Percentiles rank a stretch among this genome's conserved stretches.
These are phyloP conservation scores for Secale cereale DNA, from an alignment of 176 grass and related monocot species.

Conservation along the genomic window DNA sequence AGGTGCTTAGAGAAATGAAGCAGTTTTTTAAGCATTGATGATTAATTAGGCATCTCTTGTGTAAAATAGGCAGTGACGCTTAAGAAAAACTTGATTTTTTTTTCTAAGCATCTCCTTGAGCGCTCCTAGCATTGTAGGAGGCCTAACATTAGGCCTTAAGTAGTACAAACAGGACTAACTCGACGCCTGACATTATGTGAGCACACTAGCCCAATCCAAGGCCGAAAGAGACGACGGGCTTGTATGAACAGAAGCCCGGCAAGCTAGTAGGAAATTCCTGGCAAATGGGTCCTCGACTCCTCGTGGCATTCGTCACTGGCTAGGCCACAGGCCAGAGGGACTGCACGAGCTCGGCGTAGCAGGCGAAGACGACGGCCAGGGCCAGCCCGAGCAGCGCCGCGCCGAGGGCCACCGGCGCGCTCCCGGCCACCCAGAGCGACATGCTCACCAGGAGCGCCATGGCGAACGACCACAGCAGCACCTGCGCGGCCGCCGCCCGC, in stretches of 20 bases:
- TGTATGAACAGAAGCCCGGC: not conserved
- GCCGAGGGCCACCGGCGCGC: conserved; percentile 19
- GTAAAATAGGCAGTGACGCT: no score
- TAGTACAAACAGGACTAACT: not conserved
- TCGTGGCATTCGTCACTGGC: not conserved
- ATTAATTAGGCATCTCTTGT: no score
- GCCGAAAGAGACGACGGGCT: not conserved
- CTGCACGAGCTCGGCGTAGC: conserved; percentile 36
- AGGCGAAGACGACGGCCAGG: conserved; percentile 24
- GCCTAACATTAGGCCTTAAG: not conserved
- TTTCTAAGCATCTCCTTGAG: no score
- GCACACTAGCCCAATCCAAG: not conserved
- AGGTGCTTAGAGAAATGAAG: no score
- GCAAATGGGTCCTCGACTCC: not conserved
- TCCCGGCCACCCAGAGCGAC: conserved; percentile 38
- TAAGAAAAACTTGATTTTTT: no score
- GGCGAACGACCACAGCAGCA: conserved; percentile 41
- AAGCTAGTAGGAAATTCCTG: not conserved
- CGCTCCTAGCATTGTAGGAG: no score
- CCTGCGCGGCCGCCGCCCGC: conserved; percentile 13
- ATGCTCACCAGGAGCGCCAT: conserved; percentile 43
- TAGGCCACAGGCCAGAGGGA: conserved; percentile 26
- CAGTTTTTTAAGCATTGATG: no score
- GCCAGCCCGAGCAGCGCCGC: conserved; percentile 8
- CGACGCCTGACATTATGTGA: not conserved